Conservation (phyloP, 2,329 filamentous ascomycete species). For the Purpureocillium lavendulum region DNA sequence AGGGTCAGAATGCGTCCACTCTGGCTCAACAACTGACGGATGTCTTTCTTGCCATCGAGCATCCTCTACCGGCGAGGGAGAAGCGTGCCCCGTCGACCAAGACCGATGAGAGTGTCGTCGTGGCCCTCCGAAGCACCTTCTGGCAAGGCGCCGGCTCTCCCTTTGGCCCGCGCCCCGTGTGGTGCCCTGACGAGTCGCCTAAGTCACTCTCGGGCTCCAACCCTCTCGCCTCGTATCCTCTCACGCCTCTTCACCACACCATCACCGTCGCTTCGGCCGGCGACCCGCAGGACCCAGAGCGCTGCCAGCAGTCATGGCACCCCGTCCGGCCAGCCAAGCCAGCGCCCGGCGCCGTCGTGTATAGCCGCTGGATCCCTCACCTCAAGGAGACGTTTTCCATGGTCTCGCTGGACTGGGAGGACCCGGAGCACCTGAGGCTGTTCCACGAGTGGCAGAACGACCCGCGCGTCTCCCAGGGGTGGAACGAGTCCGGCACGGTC, state of each 20-base stretch:
- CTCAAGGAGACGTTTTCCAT: constrained; percentile 70
- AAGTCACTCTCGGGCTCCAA: constrained; percentile 21
- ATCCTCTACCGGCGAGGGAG: constrained; percentile 30
- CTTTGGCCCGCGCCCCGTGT: constrained; percentile 54
- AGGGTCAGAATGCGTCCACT: constrained; percentile 25
- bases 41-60: constrained; percentile 40
- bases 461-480: constrained; percentile 69
- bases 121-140: constrained; percentile 48
- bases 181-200: constrained; percentile 42
- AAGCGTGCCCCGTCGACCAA: constrained; percentile 13
- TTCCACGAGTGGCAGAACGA: constrained; percentile 83
- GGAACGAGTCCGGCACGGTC: constrained; percentile 70
- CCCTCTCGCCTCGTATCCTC: constrained; percentile 36
- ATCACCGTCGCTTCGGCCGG: constrained; percentile 28
- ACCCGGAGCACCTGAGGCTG: constrained; percentile 55
- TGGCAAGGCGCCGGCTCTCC: constrained; percentile 65
- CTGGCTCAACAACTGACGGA: constrained; percentile 32
- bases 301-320: constrained; percentile 52
- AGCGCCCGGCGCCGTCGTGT: constrained; percentile 58
- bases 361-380: constrained; percentile 72
- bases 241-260: constrained; percentile 39
- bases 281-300: constrained; percentile 30
- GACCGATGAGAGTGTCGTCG: constrained; percentile 22
- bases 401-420: constrained; percentile 59
- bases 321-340: constrained; percentile 67